These are phyloP conservation scores for Globisporangium carolinianum DNA, from an alignment of 352 stramenopile species.

Conservation along the genomic window DNA sequence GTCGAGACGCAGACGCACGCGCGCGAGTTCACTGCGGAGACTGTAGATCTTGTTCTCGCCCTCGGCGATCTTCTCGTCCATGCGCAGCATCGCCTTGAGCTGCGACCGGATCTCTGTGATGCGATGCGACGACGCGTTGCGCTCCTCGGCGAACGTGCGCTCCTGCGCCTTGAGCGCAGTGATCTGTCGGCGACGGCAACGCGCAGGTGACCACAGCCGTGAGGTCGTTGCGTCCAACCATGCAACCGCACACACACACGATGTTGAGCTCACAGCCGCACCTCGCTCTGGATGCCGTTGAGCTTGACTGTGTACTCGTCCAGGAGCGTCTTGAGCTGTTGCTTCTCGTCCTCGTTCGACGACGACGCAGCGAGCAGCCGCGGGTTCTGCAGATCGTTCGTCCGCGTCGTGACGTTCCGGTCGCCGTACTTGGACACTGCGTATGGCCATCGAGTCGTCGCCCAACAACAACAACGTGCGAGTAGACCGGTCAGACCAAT, in stretches of 20 bases:
- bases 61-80: constrained; percentile 71
- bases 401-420: constrained; percentile 77
- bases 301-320: constrained; percentile 33
- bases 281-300: constrained; percentile 46
- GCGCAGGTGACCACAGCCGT: background rate
- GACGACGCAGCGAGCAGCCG: constrained; percentile 59
- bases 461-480: too few species aligned
- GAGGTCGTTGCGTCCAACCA: background rate
- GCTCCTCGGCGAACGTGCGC: constrained; percentile 46
- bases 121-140: constrained; percentile 44
- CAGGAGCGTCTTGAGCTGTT: constrained; percentile 45
- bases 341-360: constrained; percentile 73
- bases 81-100: constrained; percentile 57
- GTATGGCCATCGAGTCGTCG: background rate
- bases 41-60: constrained; percentile 64
- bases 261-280: constrained; percentile 7
- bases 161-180: constrained; percentile 58
- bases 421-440: constrained; percentile 81
- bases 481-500: too few species aligned
- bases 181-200: constrained; percentile 23
- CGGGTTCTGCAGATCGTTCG: constrained; percentile 70
- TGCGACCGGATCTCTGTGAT: constrained; percentile 68
- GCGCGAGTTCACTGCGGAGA: constrained; percentile 62
- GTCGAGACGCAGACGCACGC: constrained; percentile 20
- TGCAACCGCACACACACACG: background rate